phyloP scores from a whole-genome alignment of 495 filamentous ascomycete species.

The Podospora australis region DNA sequence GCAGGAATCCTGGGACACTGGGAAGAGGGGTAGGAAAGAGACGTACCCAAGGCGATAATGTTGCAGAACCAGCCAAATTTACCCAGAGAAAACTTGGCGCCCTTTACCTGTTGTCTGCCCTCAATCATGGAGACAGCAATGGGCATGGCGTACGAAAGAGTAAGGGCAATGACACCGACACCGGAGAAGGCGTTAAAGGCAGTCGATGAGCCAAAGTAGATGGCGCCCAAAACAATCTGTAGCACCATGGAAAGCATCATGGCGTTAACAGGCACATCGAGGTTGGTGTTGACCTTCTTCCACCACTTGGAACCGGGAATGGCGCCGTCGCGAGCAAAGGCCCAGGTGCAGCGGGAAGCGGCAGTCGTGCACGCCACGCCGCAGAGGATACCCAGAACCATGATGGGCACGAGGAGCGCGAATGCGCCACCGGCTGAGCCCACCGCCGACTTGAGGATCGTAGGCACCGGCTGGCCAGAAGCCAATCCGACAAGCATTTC shows the following conservation, averaged over 20 bases:
- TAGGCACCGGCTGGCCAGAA: constrained; percentile 38
- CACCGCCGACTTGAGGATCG: constrained; percentile 40
- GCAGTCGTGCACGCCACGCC: constrained; percentile 57
- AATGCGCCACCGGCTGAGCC: constrained; percentile 41
- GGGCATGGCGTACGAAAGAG: constrained; percentile 51
- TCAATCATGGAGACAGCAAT: constrained; percentile 50
- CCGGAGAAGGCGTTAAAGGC: constrained; percentile 58
- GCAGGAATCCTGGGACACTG: constrained; percentile 13
- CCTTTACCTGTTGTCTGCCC: constrained; percentile 43
- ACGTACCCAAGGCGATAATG: constrained; percentile 49
- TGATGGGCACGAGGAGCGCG: constrained; percentile 40
- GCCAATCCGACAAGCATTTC: constrained; percentile 33
- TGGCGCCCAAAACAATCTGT: constrained; percentile 40
- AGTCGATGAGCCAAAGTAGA: constrained; percentile 47
- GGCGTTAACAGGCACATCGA: constrained; percentile 46
- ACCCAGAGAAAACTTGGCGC: constrained; percentile 50
- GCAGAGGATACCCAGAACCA: constrained; percentile 50
- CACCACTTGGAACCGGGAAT: constrained; percentile 51
- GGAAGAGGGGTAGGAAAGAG: background rate
- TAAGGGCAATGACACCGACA: constrained; percentile 55
- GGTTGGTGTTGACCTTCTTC: constrained; percentile 36
- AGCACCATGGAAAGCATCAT: constrained; percentile 46
- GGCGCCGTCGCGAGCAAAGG: constrained; percentile 53
- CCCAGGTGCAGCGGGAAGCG: constrained; percentile 54
- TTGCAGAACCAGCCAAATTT: constrained; percentile 52